These are phyloP conservation scores for Diaporthe eres DNA, from an alignment of 2,329 filamentous ascomycete species.

Conservation along the genomic window DNA sequence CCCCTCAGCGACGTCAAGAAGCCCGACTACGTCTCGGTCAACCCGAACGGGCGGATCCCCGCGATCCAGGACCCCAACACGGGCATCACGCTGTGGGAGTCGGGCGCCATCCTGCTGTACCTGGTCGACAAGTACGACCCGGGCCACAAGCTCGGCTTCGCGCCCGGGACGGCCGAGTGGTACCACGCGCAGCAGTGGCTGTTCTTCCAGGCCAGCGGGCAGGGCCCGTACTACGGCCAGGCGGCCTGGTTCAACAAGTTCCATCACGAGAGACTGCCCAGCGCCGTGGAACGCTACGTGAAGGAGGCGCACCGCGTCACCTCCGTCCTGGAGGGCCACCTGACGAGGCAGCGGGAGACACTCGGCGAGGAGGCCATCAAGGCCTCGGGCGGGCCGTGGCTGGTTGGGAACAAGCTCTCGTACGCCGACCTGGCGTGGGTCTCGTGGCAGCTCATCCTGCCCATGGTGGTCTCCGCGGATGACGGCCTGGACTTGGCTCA, in stretches of 20 bases:
- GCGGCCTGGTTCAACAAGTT: constrained; percentile 50
- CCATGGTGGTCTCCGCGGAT: background rate
- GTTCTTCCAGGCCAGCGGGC: constrained; percentile 58
- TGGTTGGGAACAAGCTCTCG: constrained; percentile 37
- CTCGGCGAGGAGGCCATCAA: background rate
- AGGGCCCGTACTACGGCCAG: constrained; percentile 61
- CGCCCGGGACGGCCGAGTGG: constrained; percentile 50
- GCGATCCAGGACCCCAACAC: constrained; percentile 55
- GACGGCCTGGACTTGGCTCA: background rate
- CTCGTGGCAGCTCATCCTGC: constrained; percentile 24
- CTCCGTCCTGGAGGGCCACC: constrained; percentile 33
- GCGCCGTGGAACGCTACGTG: constrained; percentile 29
- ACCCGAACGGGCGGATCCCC: constrained; percentile 37
- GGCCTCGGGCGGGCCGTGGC: constrained; percentile 19
- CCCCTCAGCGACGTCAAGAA: constrained; percentile 38
- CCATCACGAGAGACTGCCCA: constrained; percentile 10
- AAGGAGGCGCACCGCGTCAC: constrained; percentile 30
- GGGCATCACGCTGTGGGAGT: constrained; percentile 63
- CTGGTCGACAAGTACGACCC: constrained; percentile 61
- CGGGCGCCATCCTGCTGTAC: constrained; percentile 64
- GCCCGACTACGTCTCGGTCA: constrained; percentile 19
- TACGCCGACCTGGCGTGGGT: constrained; percentile 35
- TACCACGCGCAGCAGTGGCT: constrained; percentile 58
- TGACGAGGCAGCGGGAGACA: constrained; percentile 24
- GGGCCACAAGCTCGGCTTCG: constrained; percentile 56